Evolutionary conservation across 352 stramenopile genomes (phyloP).

Genomic region (Plasmopara viticola): DNA sequence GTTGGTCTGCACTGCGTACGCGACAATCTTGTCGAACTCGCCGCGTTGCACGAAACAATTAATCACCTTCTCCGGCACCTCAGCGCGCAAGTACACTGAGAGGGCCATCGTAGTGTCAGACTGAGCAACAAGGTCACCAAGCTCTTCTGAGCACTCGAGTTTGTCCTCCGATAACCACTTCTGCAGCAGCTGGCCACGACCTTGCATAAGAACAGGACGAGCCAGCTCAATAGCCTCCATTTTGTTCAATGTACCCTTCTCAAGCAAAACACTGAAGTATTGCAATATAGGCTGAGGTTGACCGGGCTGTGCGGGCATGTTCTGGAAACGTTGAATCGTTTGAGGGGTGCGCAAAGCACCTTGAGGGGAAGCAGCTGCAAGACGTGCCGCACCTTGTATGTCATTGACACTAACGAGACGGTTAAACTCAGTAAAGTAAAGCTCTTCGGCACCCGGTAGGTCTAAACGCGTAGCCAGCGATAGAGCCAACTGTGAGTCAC

Average conservation of each 20-base stretch:
- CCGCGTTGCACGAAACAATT: conserved; percentile 98
- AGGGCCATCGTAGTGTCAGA: conserved; percentile 97
- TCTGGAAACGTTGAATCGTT: conserved; percentile 98
- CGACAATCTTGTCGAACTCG: conserved; percentile 99
- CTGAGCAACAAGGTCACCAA: conserved; percentile 95
- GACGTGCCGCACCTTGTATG: conserved; percentile 76
- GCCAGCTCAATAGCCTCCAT: conserved; percentile 99
- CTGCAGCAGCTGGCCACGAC: conserved; percentile 96
- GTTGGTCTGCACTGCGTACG: conserved; percentile 91
- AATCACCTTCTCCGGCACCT: conserved; percentile 99
- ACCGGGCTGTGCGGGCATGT: conserved; percentile 94
- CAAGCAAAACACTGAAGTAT: conserved; percentile 99
- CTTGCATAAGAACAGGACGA: conserved; percentile 96
- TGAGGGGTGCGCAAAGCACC: conserved; percentile 93
- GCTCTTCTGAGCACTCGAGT: conserved; percentile 95
- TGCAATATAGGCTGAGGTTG: conserved; percentile 97
- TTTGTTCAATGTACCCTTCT: conserved; percentile 98
- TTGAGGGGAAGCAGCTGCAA: conserved; percentile 88
- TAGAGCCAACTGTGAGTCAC: conserved; percentile 95
- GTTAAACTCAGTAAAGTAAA: conserved; percentile 99
- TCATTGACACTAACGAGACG: conserved; percentile 84
- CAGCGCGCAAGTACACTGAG: conserved; percentile 95
- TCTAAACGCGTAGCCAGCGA: conserved; percentile 94
- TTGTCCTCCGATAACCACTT: conserved; percentile 99
- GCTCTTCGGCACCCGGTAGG: conserved; percentile 96